Percentiles rank a stretch among this genome's conserved stretches.
These are phyloP conservation scores for Geotrichum bryndzae DNA, from an alignment of 1,139 yeast genomes.

Conservation along the genomic window DNA sequence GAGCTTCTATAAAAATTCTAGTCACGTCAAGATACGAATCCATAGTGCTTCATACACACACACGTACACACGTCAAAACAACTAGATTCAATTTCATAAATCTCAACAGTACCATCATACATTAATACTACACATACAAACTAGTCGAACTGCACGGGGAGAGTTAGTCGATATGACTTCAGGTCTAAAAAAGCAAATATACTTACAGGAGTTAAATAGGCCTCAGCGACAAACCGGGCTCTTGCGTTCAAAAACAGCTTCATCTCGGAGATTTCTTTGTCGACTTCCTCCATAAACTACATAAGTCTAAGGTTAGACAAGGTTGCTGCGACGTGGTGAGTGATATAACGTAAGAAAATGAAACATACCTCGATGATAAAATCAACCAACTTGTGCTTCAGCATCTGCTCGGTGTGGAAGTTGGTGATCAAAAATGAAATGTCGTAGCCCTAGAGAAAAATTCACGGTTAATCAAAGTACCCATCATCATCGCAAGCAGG, in stretches of 20 bases:
- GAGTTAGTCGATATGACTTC: not conserved
- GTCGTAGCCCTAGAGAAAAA: slow-evolving; percentile 58
- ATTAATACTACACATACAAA: not conserved
- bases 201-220: slow-evolving; percentile 53
- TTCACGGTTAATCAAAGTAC: not conserved
- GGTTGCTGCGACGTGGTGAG: not conserved
- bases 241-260: slow-evolving; percentile 93
- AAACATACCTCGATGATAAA: slow-evolving; percentile 65
- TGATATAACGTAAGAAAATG: not conserved
- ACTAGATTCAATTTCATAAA: not conserved
- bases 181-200: not conserved
- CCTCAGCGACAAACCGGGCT: slow-evolving; percentile 97
- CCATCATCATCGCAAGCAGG: not conserved
- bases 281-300: slow-evolving; percentile 93
- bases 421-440: slow-evolving; percentile 90
- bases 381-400: slow-evolving; percentile 91
- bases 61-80: not conserved
- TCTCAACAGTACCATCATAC: not conserved
- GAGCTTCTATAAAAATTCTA: not conserved
- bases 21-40: not conserved
- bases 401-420: slow-evolving; percentile 92
- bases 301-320: not conserved
- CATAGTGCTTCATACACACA: not conserved
- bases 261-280: slow-evolving; percentile 97
- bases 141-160: slow-evolving; percentile 8